Evolutionary conservation across 2,329 filamentous ascomycete species (phyloP).

Genomic region (Calonectria leucothoes): DNA sequence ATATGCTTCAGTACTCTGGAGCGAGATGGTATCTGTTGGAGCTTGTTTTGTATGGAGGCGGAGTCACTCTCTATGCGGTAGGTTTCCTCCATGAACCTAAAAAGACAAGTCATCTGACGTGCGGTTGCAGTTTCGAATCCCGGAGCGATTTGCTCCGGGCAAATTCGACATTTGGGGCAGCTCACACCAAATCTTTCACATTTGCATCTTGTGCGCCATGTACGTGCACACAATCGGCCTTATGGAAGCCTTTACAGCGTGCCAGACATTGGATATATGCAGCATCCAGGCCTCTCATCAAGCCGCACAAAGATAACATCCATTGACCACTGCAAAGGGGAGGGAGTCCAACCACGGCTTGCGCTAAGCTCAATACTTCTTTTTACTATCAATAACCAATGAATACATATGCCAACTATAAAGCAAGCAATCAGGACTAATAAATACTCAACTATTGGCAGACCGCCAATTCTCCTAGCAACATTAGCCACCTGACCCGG

Average conservation of each 20-base stretch:
- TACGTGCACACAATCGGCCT: neutral
- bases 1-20: conserved; percentile 25
- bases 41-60: conserved; percentile 47
- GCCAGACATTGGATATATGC: neutral
- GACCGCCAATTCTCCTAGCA: too few species aligned
- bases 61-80: conserved; percentile 83
- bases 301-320: neutral
- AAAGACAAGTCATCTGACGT: conserved; percentile 4
- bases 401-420: too few species aligned
- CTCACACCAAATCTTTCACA: conserved; percentile 92
- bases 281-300: neutral
- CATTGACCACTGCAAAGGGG: too few species aligned
- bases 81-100: conserved; percentile 44
- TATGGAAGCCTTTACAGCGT: neutral
- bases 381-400: too few species aligned
- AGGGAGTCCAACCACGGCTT: too few species aligned
- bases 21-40: conserved; percentile 27
- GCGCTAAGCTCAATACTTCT: too few species aligned
- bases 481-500: too few species aligned
- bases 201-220: conserved; percentile 50
- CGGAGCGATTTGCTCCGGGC: conserved; percentile 79
- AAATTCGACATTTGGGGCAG: conserved; percentile 88
- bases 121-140: conserved; percentile 70
- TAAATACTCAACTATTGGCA: too few species aligned
- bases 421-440: too few species aligned